Percentiles rank a stretch among this genome's conserved stretches.
Evolutionary conservation across 495 filamentous ascomycete species (phyloP).

Genomic region (Parmelia sp.): DNA sequence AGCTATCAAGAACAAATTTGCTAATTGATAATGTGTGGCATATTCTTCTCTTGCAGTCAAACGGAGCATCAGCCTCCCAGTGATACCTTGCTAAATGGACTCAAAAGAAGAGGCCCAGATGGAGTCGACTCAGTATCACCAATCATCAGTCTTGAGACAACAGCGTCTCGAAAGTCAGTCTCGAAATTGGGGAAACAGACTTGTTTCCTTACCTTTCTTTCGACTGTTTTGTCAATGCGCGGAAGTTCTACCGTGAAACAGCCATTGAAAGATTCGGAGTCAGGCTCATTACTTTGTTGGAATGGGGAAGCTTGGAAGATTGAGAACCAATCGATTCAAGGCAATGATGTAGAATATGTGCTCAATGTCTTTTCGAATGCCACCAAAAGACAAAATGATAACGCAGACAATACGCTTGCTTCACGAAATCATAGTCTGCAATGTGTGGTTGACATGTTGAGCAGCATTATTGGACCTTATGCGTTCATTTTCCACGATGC

Average conservation of each 20-base stretch:
- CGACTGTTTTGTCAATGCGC: slow-evolving; percentile 81
- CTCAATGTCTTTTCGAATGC: slow-evolving; percentile 56
- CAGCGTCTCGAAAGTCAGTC: not conserved
- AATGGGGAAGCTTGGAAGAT: slow-evolving; percentile 97
- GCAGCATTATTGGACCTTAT: slow-evolving; percentile 73
- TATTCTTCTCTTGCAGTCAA: slow-evolving; percentile 51
- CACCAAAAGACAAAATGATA: slow-evolving; percentile 11
- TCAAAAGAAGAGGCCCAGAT: slow-evolving; percentile 54
- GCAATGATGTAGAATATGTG: slow-evolving; percentile 73
- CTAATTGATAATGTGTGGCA: slow-evolving; percentile 53
- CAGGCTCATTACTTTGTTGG: slow-evolving; percentile 83
- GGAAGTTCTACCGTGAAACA: slow-evolving; percentile 66
- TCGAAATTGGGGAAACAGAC: slow-evolving; percentile 10
- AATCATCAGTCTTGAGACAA: slow-evolving; percentile 18
- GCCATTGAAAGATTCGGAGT: slow-evolving; percentile 56
- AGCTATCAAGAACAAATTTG: not conserved
- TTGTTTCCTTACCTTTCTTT: slow-evolving; percentile 55
- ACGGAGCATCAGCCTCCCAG: slow-evolving; percentile 32
- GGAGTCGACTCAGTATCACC: slow-evolving; percentile 32
- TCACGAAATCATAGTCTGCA: slow-evolving; percentile 3
- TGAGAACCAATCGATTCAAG: slow-evolving; percentile 43
- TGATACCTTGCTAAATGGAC: slow-evolving; percentile 37
- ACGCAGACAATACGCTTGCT: not conserved
- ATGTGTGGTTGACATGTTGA: slow-evolving; percentile 42
- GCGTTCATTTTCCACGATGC: slow-evolving; percentile 86